Conservation (phyloP, 2,329 filamentous ascomycete genomes). For the Apiospora aurea region DNA sequence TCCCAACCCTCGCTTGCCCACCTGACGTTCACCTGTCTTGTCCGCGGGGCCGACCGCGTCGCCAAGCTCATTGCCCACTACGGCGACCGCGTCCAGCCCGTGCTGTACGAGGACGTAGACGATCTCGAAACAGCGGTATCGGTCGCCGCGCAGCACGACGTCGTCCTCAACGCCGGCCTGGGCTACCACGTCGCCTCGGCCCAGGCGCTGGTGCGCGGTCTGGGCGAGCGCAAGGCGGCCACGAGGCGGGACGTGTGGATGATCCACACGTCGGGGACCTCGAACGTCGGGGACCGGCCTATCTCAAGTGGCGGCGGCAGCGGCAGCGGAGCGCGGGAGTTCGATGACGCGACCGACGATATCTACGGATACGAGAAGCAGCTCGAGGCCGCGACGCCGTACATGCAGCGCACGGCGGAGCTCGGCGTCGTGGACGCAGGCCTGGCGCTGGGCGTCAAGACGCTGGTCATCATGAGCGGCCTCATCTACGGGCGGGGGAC, state of each 20-base stretch:
- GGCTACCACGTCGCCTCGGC: no score
- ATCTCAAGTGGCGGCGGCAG: conserved; percentile 37
- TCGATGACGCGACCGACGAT: conserved; percentile 51
- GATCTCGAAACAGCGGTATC: conserved; percentile 39
- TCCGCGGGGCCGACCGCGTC: conserved; percentile 34
- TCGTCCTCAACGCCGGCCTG: no score
- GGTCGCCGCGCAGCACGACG: no score
- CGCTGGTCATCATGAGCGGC: conserved; percentile 48
- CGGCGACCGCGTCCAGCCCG: conserved; percentile 33
- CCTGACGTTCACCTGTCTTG: conserved; percentile 34
- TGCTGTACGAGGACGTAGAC: conserved; percentile 35
- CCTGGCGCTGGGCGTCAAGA: conserved; percentile 48
- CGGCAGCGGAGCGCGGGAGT: conserved; percentile 31
- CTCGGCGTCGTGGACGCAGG: conserved; percentile 50
- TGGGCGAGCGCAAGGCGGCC: no score
- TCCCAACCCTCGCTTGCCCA: background rate
- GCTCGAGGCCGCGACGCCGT: conserved; percentile 46
- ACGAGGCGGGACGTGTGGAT: no score
- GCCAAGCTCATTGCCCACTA: conserved; percentile 31
- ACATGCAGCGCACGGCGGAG: conserved; percentile 53
- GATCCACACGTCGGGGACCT: conserved; percentile 24
- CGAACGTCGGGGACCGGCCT: conserved; percentile 51
- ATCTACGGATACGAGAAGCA: conserved; percentile 50
- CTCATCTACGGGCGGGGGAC: conserved; percentile 55
- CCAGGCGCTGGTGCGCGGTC: no score